A percentile compares a stretch with the other conserved stretches of the same genome.
These are phyloP conservation scores for Actinidia arguta DNA, from an alignment of 179 eudicot genomes.

Conservation along the genomic window DNA sequence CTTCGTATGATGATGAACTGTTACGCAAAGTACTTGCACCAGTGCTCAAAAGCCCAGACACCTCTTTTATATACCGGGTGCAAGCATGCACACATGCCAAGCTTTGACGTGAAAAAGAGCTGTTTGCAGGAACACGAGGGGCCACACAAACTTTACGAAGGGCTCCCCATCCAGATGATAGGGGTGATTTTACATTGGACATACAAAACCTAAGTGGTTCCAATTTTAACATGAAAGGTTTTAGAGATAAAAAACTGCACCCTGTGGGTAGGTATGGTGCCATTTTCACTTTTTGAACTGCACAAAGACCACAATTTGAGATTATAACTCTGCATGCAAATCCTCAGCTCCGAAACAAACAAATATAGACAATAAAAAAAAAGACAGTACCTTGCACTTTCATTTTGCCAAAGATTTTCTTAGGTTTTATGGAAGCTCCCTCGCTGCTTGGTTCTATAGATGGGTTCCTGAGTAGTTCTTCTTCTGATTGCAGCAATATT, in stretches of 20 bases:
- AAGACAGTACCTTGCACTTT: constrained; percentile 79
- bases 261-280: constrained; percentile 79
- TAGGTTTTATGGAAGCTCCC: constrained; percentile 72
- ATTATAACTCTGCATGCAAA: neutral
- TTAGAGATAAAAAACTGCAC: constrained; percentile 71
- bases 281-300: constrained; percentile 93
- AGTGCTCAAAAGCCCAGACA: constrained; percentile 75
- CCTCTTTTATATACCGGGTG: constrained; percentile 72
- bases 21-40: constrained; percentile 68
- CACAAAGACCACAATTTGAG: constrained; percentile 30
- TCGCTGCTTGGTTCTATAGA: constrained; percentile 65
- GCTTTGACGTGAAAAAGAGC: constrained; percentile 71
- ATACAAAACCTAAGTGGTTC: constrained; percentile 54
- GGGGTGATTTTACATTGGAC: constrained; percentile 53
- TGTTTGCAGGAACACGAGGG: constrained; percentile 58
- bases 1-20: constrained; percentile 72
- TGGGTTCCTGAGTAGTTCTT: constrained; percentile 68
- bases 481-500: constrained; percentile 77
- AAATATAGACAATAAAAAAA: neutral
- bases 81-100: constrained; percentile 86
- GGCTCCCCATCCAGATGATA: constrained; percentile 74
- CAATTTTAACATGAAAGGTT: constrained; percentile 55
- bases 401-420: constrained; percentile 89
- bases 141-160: constrained; percentile 64
- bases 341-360: neutral